Evolutionary conservation across 139 green algal genomes (phyloP).

Genomic region (Astrephomene gubernaculifera): DNA sequence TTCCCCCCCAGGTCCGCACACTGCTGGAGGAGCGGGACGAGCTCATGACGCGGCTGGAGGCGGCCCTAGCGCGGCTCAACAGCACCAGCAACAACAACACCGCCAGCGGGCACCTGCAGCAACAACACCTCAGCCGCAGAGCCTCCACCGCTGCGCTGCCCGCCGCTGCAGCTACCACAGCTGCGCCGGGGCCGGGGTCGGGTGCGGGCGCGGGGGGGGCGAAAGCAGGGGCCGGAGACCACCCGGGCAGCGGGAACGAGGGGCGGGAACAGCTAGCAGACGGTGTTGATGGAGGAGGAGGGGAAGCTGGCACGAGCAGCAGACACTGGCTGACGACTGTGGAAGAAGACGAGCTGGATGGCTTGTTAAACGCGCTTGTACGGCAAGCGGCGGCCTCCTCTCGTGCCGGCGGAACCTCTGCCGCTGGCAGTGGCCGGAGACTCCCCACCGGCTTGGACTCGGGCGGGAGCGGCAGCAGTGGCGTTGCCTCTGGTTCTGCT

Average conservation of each 20-base stretch:
- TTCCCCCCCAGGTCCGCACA: neutral
- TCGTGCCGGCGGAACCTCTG: too few relatives aligned
- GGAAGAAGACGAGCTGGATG: constrained; percentile 33
- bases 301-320: too few relatives aligned
- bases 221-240: too few relatives aligned
- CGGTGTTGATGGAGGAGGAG: neutral
- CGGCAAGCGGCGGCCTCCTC: constrained; percentile 21
- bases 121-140: neutral
- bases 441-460: neutral
- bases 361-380: constrained; percentile 2
- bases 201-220: neutral
- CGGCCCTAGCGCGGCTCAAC: neutral
- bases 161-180: neutral
- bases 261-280: too few relatives aligned
- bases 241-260: too few relatives aligned
- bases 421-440: neutral
- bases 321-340: neutral
- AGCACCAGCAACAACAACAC: neutral
- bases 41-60: constrained; percentile 43
- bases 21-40: constrained; percentile 45
- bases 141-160: neutral
- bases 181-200: neutral
- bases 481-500: neutral
- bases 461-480: neutral
- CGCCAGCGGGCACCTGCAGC: neutral